Percentiles rank a stretch among this genome's conserved stretches.
Evolutionary conservation across 23 red algal species (phyloP).

Genomic region (Porphyridium purpureum): DNA sequence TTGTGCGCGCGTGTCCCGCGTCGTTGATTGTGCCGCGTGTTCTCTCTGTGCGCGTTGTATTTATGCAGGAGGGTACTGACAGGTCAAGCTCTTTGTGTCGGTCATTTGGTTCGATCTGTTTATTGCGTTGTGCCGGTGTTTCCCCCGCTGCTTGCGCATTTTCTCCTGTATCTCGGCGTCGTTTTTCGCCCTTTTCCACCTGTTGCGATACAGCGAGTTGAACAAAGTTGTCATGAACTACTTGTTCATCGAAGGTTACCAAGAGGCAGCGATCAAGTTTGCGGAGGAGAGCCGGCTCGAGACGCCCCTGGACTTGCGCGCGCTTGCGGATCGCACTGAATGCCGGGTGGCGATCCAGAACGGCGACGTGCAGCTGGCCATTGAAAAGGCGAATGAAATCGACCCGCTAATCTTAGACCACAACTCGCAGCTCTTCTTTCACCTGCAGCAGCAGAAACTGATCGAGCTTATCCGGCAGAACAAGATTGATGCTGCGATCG

Average conservation of each 20-base stretch:
- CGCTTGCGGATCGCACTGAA: slow-evolving; percentile 68
- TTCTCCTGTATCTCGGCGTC: too few species aligned
- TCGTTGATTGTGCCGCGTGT: not conserved
- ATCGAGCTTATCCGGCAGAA: slow-evolving; percentile 91
- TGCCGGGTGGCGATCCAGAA: slow-evolving; percentile 63
- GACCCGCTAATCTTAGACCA: slow-evolving; percentile 72
- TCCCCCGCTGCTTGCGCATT: too few species aligned
- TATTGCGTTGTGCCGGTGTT: too few species aligned
- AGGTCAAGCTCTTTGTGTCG: too few species aligned
- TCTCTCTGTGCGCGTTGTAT: not conserved
- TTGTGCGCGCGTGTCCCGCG: not conserved
- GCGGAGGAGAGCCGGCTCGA: slow-evolving; percentile 33
- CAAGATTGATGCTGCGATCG: slow-evolving; percentile 48
- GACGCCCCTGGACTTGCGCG: slow-evolving; percentile 59
- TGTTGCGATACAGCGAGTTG: too few species aligned
- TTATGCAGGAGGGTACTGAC: not conserved
- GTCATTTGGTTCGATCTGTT: too few species aligned
- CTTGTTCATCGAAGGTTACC: slow-evolving; percentile 94
- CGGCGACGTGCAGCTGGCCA: slow-evolving; percentile 60
- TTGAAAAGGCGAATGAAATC: slow-evolving; percentile 59
- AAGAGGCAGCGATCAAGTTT: slow-evolving; percentile 79
- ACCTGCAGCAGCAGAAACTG: slow-evolving; percentile 88
- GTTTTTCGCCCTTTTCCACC: too few species aligned
- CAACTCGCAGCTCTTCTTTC: slow-evolving; percentile 80
- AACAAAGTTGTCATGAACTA: slow-evolving; percentile 87